Conservation (phyloP, 2,329 filamentous ascomycete species). For the Pseudocercospora pini-densiflorae region DNA sequence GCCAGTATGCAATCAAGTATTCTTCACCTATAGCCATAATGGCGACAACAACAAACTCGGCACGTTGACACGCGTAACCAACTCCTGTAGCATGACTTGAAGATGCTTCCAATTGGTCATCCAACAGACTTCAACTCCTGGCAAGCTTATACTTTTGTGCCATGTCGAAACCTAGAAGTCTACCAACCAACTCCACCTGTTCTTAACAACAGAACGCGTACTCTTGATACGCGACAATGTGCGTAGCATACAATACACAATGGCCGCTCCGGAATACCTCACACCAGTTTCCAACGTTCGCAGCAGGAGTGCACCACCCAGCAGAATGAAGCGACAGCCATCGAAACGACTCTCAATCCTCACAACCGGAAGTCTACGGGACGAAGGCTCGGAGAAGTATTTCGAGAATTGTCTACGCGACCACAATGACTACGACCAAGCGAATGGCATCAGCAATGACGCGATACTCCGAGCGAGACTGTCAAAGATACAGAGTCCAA, state of each 20-base stretch:
- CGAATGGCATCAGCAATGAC: constrained; percentile 5
- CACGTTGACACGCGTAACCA: background rate
- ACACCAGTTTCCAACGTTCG: background rate
- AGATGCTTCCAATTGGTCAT: background rate
- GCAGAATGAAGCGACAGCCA: constrained; percentile 2
- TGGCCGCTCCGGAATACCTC: background rate
- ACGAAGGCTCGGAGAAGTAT: constrained; percentile 1
- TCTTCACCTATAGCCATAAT: background rate
- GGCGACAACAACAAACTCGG: background rate
- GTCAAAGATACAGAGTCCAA: constrained; percentile 6
- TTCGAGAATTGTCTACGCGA: background rate
- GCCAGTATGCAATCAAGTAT: background rate
- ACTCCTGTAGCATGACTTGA: background rate
- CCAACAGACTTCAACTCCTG: background rate
- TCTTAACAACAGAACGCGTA: background rate
- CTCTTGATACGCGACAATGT: background rate
- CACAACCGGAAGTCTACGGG: background rate
- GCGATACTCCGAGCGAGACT: constrained; percentile 3
- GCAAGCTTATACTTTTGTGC: background rate
- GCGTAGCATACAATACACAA: background rate
- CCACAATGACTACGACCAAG: constrained; percentile 6
- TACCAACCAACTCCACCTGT: background rate
- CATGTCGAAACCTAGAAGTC: constrained; percentile 1
- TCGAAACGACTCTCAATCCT: constrained; percentile 6
- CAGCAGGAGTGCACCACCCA: background rate